Base-by-base conservation (phyloP, 495 filamentous ascomycete genomes). In the Penicillium angulare region DNA sequence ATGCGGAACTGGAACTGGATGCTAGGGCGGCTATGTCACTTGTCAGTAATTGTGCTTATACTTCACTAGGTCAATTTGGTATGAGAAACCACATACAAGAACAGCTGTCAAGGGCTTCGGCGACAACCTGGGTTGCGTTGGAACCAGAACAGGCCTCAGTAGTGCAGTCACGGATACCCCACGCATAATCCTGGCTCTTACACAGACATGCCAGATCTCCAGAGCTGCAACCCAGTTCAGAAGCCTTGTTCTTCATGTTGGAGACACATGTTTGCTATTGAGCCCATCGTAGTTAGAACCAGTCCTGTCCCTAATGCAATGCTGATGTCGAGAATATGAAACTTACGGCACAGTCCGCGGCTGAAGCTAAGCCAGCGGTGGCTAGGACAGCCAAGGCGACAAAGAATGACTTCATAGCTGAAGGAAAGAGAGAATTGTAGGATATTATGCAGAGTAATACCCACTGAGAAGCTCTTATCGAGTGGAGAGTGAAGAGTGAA, bases 91-190 rank as follows among this genome's bases (percentile, higher is more conserved):
- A 55, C 60, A 10, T 54, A 52, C 60, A 56, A 55, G 71, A 60
- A 65, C 68, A 71, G 50, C 65, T 46, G 23, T 59, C 65, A 41
- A 66, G 52, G 41, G 71, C 77, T 66, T 60, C 57, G 9, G 59
- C 17, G 26, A 75, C 39, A 13, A 72, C 71, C 50, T 66, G 65
- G 22, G 52, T 52, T 8, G 68, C 61, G 45, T 78, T 72, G 50
- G 73, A 72, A 12, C 66, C 59, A 9, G 69, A 65, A 75, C 90
- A 95, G 42, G 80, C 76, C 69, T 86, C 66, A 47, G 72, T 66
- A 42, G 87, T 80, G 78, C 90, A 95, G 72, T 95, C 90, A 41
- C 81, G 85, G 51, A 95, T 75, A 62, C 90, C 90, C 60, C 82
- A 87, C 52, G 67, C 64, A 68, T 91, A 95, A 77, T 89, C 61